Evolutionary conservation across 345 rosid species (phyloP).

Genomic region (Draba incana): DNA sequence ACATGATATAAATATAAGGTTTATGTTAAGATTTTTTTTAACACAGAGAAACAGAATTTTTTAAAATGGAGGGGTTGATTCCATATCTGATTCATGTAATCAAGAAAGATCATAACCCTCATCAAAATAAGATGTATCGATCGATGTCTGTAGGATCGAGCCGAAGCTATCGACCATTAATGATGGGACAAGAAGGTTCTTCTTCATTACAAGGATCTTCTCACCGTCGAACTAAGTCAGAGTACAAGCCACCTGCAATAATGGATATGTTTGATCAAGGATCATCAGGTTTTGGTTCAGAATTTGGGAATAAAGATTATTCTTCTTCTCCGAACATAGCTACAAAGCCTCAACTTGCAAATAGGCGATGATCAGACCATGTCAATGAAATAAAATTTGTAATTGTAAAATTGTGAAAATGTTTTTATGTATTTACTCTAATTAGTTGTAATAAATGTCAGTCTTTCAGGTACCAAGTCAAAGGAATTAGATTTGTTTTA

Average conservation of each 20-base stretch:
- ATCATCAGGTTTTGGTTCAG: constrained; percentile 21
- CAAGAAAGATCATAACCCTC: constrained; percentile 44
- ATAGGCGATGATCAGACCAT: too few relatives aligned
- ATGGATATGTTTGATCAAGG: constrained; percentile 46
- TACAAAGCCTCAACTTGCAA: constrained; percentile 7
- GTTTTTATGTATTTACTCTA: too few relatives aligned
- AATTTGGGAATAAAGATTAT: not conserved
- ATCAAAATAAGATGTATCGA: constrained; percentile 21
- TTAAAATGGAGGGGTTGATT: constrained; percentile 77
- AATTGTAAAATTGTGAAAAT: too few relatives aligned
- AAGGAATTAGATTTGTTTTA: not conserved
- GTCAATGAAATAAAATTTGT: too few relatives aligned
- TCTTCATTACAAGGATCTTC: constrained; percentile 50
- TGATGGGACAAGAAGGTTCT: constrained; percentile 40
- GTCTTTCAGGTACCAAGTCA: not conserved
- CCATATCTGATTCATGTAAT: constrained; percentile 61
- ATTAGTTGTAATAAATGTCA: too few relatives aligned
- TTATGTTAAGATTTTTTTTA: not conserved
- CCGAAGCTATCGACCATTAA: constrained; percentile 63
- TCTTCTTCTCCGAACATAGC: constrained; percentile 19
- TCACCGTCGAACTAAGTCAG: constrained; percentile 54
- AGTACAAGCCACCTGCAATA: constrained; percentile 50
- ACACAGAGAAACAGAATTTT: constrained; percentile 14
- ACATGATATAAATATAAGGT: constrained; percentile 27
- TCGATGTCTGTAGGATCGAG: constrained; percentile 53